Evolutionary conservation across 768 basidiomycete species (phyloP).

Genomic region (Pleurotus ostreatus): DNA sequence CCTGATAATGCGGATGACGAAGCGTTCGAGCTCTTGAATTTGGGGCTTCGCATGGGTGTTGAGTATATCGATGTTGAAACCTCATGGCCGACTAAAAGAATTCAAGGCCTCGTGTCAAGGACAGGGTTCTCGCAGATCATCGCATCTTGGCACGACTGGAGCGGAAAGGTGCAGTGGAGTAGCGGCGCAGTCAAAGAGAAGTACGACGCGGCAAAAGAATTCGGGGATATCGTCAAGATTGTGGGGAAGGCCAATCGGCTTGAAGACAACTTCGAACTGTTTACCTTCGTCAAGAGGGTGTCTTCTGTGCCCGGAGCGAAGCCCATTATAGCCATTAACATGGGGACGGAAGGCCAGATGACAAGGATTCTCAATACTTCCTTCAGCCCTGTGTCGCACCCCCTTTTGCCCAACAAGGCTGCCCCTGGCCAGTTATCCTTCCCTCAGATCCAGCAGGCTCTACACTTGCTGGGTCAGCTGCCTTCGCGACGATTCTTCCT

Average conservation of each 20-base stretch:
- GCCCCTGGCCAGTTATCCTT: slow-evolving; percentile 94
- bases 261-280: slow-evolving; percentile 77
- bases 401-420: slow-evolving; percentile 76
- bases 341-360: slow-evolving; percentile 85
- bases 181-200: slow-evolving; percentile 61
- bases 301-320: slow-evolving; percentile 47
- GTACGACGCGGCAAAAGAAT: slow-evolving; percentile 56
- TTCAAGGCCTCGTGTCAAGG: slow-evolving; percentile 51
- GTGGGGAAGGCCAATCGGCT: slow-evolving; percentile 77
- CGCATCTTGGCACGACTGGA: slow-evolving; percentile 95
- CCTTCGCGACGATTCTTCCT: slow-evolving; percentile 77
- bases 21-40: slow-evolving; percentile 68
- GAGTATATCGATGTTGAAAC: slow-evolving; percentile 95
- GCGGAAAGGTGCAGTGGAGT: slow-evolving; percentile 80
- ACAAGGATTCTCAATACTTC: slow-evolving; percentile 84
- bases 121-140: slow-evolving; percentile 81
- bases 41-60: slow-evolving; percentile 78
- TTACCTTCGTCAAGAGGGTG: slow-evolving; percentile 59
- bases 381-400: slow-evolving; percentile 89
- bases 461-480: slow-evolving; percentile 76
- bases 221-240: slow-evolving; percentile 91
- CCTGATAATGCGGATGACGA: slow-evolving; percentile 73
- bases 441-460: slow-evolving; percentile 76
- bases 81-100: slow-evolving; percentile 58
- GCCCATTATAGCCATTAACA: slow-evolving; percentile 93